Base-by-base conservation (phyloP, 352 stramenopile species). In the Globisporangium radiosum region DNA sequence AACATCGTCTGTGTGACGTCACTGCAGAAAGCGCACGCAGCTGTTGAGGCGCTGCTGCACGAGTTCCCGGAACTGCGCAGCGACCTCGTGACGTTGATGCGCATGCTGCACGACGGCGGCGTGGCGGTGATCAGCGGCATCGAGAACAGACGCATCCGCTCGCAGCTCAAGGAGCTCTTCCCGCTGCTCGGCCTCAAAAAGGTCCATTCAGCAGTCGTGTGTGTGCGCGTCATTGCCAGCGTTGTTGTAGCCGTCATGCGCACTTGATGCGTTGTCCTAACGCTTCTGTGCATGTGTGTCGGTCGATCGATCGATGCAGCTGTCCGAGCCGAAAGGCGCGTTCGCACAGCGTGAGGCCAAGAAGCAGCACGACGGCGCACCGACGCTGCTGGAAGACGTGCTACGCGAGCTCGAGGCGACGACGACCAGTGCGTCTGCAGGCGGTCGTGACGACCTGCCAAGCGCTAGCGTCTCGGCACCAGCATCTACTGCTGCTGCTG, bases 71-170 rank as follows among this genome's bases (percentile, higher is more conserved):
- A 76, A 54, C 73, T 95, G 40, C 67, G 72, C 17, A 65, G 60
- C 17, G 85, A 95, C 17, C 70, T 95, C 40, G 52, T 91, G 17
- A 53, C 40, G 33, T 62, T 95, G 42, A 60, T 95, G 36, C 81
- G 91, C 65, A 86, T 88, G 79, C 52, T 95, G 54, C 78, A 93
- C 54, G 69, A 86, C 40, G 83, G 85, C 15, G 69, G 92, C 60
- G 73, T 85, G 25, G 85, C 78, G 17, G 71, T 93, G 38, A 87
- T 93, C 68, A 74, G 75, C 5, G 85, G 80, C 43, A 85, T 95
- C 25, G 72, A 87, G 59, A 92, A 95, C 69, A 65, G 60, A 48
- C 71, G 70, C 59, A 87, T 95, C 47, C 79, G 75, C 25, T 66
- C 63, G 8, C 76, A 88, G 59, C 72, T 95, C 0, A 76, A 81